Conservation (phyloP, 257 asterid genomes). For the Rehmannia glutinosa region DNA sequence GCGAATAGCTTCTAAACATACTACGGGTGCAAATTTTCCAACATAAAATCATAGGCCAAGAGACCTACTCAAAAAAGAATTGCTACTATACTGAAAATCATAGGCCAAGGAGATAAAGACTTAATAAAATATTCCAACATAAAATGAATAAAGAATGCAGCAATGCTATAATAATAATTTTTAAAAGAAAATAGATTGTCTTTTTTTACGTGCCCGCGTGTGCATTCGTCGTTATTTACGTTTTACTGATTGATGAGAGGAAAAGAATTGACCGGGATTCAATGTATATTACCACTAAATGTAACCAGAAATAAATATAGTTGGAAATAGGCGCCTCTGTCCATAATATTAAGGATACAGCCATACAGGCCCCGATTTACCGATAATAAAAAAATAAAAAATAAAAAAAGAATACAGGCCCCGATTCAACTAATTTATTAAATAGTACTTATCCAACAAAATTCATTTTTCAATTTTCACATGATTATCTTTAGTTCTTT, state of each 20-base stretch:
- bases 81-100: neutral
- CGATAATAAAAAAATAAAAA: too few relatives aligned
- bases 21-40: too few relatives aligned
- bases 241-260: neutral
- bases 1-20: too few relatives aligned
- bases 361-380: too few relatives aligned
- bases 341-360: neutral
- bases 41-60: too few relatives aligned
- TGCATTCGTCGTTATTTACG: neutral
- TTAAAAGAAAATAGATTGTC: neutral
- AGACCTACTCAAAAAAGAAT: too few relatives aligned
- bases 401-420: too few relatives aligned
- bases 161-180: neutral
- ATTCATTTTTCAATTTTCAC: too few relatives aligned
- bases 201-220: neutral
- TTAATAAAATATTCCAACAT: neutral
- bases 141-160: neutral
- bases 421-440: too few relatives aligned
- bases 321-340: neutral
- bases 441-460: too few relatives aligned
- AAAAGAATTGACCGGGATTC: slow-evolving; percentile 9
- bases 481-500: too few relatives aligned
- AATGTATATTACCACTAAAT: neutral
- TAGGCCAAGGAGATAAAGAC: neutral
- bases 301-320: neutral